These are phyloP conservation scores for Metarhizium brunneum DNA, from an alignment of 2,329 filamentous ascomycete genomes.

Conservation along the genomic window DNA sequence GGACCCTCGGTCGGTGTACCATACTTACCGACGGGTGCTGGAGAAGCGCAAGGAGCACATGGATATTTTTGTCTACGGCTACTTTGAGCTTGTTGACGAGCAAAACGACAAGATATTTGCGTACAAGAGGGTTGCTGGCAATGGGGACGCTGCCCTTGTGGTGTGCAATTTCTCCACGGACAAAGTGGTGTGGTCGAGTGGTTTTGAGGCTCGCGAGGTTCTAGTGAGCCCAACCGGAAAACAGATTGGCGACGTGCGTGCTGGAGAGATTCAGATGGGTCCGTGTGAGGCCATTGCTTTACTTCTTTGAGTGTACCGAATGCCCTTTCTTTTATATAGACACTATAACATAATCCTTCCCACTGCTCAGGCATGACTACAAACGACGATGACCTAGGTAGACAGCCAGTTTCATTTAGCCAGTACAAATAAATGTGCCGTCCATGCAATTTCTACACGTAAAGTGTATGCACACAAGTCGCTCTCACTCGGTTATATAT, in stretches of 20 bases:
- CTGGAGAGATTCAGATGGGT: constrained; percentile 19
- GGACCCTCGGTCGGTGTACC: constrained; percentile 42
- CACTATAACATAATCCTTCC: too few species aligned
- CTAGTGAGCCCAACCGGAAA: constrained; percentile 24
- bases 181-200: constrained; percentile 20
- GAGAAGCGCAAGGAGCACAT: constrained; percentile 48
- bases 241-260: constrained; percentile 16
- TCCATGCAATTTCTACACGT: not conserved
- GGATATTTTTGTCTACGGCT: constrained; percentile 59
- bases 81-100: constrained; percentile 32
- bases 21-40: constrained; percentile 54
- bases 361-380: too few species aligned
- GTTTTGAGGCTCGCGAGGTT: constrained; percentile 20
- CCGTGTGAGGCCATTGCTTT: constrained; percentile 28
- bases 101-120: constrained; percentile 26
- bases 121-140: constrained; percentile 23
- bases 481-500: not conserved
- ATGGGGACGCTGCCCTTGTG: constrained; percentile 23
- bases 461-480: not conserved
- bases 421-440: not conserved
- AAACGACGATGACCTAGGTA: not conserved
- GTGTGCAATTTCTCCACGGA: constrained; percentile 29
- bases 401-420: not conserved
- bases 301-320: constrained; percentile 14
- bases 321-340: too few species aligned